Base-by-base conservation (phyloP, 2,329 filamentous ascomycete genomes). In the Xylariaceae sp. region DNA sequence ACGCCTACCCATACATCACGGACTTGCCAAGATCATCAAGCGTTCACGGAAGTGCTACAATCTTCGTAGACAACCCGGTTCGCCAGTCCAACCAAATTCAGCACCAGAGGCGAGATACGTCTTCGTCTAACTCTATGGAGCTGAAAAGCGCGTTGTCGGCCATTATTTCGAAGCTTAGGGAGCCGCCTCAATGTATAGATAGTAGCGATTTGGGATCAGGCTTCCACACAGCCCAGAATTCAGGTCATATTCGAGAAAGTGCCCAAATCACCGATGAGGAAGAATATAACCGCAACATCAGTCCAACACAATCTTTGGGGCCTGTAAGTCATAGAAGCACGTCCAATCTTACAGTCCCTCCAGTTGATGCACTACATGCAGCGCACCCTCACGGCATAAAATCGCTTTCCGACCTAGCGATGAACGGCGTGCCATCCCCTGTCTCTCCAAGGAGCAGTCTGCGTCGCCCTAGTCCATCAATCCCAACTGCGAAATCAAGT, bases 61-160 rank as follows among this genome's bases (percentile, higher is more conserved):
- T 65, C 7, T 64, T 68, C 37, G 39, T 64, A 4, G 61, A 63
- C n/a, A n/a, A n/a, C n/a, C n/a, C n/a, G n/a, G n/a, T n/a, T n/a
- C n/a, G n/a, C n/a, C n/a, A n/a, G n/a, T n/a, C n/a, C n/a, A n/a
- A n/a, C n/a, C 51, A 51, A 19, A 50, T 48, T 16, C 35, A 44
- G 29, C 49, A 48, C 2, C 51, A 53, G 38, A 56, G 62, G 39
- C 59, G 57, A 18, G 52, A 50, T 2, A 50, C 51, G n/a, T 62
- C 56, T 24, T 64, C 64, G 4, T 50, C 55, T 15, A 62, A 62
- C 28, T 68, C 65, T 0, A 49, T 53, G 2, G 75, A 78, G 43
- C 79, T 74, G 76, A 78, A 77, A 55, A 69, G 62, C 0, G 74
- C 69, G 70, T 66, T 79, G 30, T 74, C 74, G 8, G 66, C 71